phyloP scores from a whole-genome alignment of 306 rosid species.

The Vicia faba region DNA sequence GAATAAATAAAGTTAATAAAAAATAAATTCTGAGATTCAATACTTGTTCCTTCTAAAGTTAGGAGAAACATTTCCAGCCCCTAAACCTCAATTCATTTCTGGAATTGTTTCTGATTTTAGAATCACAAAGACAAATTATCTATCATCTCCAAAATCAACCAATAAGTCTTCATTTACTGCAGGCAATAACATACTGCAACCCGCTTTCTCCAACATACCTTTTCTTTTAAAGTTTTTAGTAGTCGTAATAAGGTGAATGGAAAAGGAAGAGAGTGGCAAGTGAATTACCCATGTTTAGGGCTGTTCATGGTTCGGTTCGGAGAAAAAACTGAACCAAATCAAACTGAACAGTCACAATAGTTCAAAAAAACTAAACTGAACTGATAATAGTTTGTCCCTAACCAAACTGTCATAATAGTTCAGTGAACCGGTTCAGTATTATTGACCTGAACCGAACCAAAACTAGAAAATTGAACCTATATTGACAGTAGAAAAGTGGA shows the following conservation, averaged over 20 bases:
- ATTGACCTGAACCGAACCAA: too few relatives aligned
- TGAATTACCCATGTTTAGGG: background rate
- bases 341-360: too few relatives aligned
- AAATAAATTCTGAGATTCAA: slow-evolving; percentile 20
- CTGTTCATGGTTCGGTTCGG: too few relatives aligned
- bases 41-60: background rate
- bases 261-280: background rate
- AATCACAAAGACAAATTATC: slow-evolving; percentile 5
- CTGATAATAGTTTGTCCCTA: too few relatives aligned
- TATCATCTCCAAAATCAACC: slow-evolving; percentile 10
- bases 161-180: background rate
- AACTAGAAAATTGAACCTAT: too few relatives aligned
- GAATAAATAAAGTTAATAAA: slow-evolving; percentile 1
- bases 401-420: too few relatives aligned
- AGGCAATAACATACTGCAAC: slow-evolving; percentile 1
- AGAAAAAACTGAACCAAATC: too few relatives aligned
- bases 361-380: too few relatives aligned
- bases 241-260: background rate
- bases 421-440: too few relatives aligned
- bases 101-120: slow-evolving; percentile 11
- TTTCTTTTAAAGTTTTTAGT: background rate
- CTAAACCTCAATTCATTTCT: background rate
- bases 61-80: background rate
- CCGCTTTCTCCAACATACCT: slow-evolving; percentile 9
- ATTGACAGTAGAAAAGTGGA: too few relatives aligned